Base-by-base conservation (phyloP, 176 grass and related monocot genomes). In the Metroxylon sagu region DNA sequence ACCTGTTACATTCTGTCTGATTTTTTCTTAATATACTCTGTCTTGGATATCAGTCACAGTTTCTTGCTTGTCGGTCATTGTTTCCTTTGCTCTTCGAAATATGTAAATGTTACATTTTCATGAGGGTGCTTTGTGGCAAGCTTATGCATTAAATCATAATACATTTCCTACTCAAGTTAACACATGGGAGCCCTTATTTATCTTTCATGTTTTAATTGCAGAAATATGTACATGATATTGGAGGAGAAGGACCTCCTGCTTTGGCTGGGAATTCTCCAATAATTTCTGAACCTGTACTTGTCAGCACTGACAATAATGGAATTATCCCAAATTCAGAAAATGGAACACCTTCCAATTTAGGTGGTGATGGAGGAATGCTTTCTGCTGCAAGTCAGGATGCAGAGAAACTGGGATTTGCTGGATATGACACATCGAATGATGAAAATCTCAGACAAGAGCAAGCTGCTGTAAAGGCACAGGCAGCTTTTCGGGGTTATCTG, bases 401-500 rank as follows among this genome's bases (percentile, higher is more conserved):
- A 69, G 56, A 75, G 19, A 61, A 66, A 60, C 63, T 73, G 65
- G 79, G 21, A 18, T 60, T 74, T 60, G 54, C 56, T 68, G 67
- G 65, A 21, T 59, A 68, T n/a, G 54, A 65, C 30, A 14, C 71
- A 68, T 80, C 66, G 23, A 31, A 69, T 50, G 56, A 69, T 25
- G 73, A 56, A 57, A 74, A 82, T 61, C 25, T 70, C 59, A 69
- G 65, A 60, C 83, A 91, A 78, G 78, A 91, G 60, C 60, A 82
- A 68, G 92, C 92, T 76, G 87, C 92, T 62, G 65, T 72, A 27
- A 91, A 83, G 81, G 84, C 92, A 58, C 92, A 97, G 53, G 84
- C 92, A 48, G 87, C 92, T 64, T 97, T 91, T 66, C 87, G 92
- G 62, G 92, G 87, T 77, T 97, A 91, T 73, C 79, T 85, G 92